Evolutionary conservation across 2,329 filamentous ascomycete genomes (phyloP).

Genomic region (Pseudonectria foliicola): DNA sequence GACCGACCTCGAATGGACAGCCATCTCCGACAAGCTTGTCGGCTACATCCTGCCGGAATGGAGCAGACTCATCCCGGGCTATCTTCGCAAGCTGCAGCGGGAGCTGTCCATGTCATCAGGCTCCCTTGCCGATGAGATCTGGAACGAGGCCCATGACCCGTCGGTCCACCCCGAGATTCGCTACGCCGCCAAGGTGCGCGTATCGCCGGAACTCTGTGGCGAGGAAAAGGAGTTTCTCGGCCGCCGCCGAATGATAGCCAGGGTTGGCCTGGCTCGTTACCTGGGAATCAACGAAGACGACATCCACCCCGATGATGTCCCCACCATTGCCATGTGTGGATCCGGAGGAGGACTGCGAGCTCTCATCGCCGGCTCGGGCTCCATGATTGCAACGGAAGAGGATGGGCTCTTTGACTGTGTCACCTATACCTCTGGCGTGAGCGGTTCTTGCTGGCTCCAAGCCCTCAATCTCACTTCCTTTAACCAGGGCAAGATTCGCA

Average conservation of each 20-base stretch:
- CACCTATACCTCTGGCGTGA: constrained; percentile 93
- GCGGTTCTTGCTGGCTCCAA: constrained; percentile 94
- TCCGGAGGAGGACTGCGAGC: constrained; percentile 88
- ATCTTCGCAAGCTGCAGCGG: constrained; percentile 73
- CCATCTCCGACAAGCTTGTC: constrained; percentile 52
- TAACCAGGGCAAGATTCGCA: constrained; percentile 57
- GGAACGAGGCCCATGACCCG: constrained; percentile 82
- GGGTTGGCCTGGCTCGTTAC: constrained; percentile 72
- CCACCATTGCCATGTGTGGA: constrained; percentile 86
- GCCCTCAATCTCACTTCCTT: constrained; percentile 72
- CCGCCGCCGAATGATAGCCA: constrained; percentile 61
- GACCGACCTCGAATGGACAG: constrained; percentile 48
- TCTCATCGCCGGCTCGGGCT: constrained; percentile 83
- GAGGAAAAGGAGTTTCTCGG: constrained; percentile 73
- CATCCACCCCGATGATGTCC: constrained; percentile 88
- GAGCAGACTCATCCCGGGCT: constrained; percentile 68
- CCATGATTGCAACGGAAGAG: constrained; percentile 75
- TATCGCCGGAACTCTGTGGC: constrained; percentile 72
- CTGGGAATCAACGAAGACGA: constrained; percentile 69
- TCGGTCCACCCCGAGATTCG: constrained; percentile 79
- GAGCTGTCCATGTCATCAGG: constrained; percentile 84
- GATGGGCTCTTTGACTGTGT: constrained; percentile 88
- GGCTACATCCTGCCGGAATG: constrained; percentile 74
- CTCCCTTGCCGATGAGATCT: constrained; percentile 86
- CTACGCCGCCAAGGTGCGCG: constrained; percentile 72